phyloP scores from a whole-genome alignment of 2,329 filamentous ascomycete species.

The Aureobasidium namibiae region DNA sequence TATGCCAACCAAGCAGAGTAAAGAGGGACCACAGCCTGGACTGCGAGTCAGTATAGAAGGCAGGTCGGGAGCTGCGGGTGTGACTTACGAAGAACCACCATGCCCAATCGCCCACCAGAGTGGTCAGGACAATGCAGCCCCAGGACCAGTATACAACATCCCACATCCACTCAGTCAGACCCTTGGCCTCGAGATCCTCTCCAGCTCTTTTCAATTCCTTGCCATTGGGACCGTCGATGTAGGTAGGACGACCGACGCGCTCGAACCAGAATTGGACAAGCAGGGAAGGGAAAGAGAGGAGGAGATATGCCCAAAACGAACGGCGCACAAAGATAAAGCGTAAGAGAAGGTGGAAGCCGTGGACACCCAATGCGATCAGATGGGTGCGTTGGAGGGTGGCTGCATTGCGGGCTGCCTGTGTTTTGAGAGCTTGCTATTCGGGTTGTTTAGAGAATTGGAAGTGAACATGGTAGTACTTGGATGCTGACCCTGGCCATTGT shows the following conservation, averaged over 20 bases:
- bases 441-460: neutral
- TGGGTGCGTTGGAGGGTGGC: conserved; percentile 74
- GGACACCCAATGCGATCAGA: conserved; percentile 62
- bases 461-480: neutral
- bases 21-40: conserved; percentile 32
- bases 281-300: conserved; percentile 67
- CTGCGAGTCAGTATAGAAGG: neutral
- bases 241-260: conserved; percentile 69
- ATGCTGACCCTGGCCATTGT: conserved; percentile 7
- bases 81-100: conserved; percentile 53
- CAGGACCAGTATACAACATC: conserved; percentile 94
- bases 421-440: conserved; percentile 44
- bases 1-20: conserved; percentile 39
- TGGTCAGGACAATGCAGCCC: conserved; percentile 62
- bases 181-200: conserved; percentile 79
- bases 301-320: conserved; percentile 55
- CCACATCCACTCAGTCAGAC: conserved; percentile 97
- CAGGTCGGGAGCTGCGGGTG: neutral
- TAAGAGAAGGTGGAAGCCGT: conserved; percentile 65
- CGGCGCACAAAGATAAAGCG: conserved; percentile 49
- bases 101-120: conserved; percentile 71
- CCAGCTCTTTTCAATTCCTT: conserved; percentile 65
- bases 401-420: conserved; percentile 69
- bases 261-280: conserved; percentile 82
- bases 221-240: conserved; percentile 47